Conservation (phyloP, 768 basidiomycete species). For the Russula emetica region DNA sequence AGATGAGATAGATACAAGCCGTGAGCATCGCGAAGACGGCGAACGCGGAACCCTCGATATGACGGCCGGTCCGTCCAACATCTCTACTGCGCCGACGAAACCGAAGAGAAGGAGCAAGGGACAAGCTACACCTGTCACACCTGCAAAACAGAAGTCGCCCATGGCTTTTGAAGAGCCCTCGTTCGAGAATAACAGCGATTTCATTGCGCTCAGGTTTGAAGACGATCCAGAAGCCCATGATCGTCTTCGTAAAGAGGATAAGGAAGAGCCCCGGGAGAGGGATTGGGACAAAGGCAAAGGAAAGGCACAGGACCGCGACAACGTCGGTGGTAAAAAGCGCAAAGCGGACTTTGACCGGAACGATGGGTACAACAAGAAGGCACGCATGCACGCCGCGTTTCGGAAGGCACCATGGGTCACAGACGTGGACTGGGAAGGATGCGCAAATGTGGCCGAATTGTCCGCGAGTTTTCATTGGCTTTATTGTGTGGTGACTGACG, state of each 20-base stretch:
- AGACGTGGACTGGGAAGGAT: constrained; percentile 65
- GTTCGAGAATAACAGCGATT: constrained; percentile 21
- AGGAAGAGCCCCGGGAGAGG: constrained; percentile 17
- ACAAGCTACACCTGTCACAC: constrained; percentile 6
- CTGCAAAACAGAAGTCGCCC: neutral
- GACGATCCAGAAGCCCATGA: constrained; percentile 27
- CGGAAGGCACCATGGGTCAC: constrained; percentile 63
- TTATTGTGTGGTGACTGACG: constrained; percentile 13
- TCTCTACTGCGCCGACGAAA: neutral
- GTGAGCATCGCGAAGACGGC: neutral
- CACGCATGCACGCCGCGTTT: constrained; percentile 47
- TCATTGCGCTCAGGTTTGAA: constrained; percentile 18
- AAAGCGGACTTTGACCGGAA: constrained; percentile 46
- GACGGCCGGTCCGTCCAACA: constrained; percentile 9
- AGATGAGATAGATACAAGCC: neutral
- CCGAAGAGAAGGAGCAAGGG: constrained; percentile 5
- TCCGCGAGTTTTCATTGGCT: constrained; percentile 39
- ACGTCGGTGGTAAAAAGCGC: constrained; percentile 42
- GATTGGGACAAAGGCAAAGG: constrained; percentile 23
- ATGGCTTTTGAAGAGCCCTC: neutral
- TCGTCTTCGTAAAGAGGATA: constrained; percentile 15
- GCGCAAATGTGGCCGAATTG: constrained; percentile 81
- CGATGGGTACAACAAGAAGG: constrained; percentile 52
- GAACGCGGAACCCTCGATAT: neutral
- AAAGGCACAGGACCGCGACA: constrained; percentile 28